Evolutionary conservation across 768 basidiomycete species (phyloP).

Genomic region (Leccinum ochraceum): DNA sequence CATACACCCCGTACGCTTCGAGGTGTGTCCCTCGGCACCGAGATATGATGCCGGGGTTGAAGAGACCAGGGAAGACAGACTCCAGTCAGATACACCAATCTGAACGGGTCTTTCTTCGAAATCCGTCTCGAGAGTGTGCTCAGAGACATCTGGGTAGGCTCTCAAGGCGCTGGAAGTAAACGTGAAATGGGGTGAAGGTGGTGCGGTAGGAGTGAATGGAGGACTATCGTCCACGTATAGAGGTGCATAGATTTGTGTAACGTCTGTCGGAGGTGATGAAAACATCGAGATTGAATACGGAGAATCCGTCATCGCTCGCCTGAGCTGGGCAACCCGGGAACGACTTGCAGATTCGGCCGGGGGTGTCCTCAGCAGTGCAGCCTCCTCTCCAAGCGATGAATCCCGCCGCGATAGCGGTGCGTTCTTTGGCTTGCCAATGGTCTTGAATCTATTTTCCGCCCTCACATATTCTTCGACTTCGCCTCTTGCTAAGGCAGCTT

Average conservation of each 20-base stretch:
- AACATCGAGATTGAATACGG: conserved; percentile 7
- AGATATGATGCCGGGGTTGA: conserved; percentile 5
- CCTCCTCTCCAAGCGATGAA: conserved; percentile 12
- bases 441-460: conserved; percentile 1
- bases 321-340: conserved; percentile 12
- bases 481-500: conserved; percentile 30
- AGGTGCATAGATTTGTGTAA: conserved; percentile 22
- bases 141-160: conserved; percentile 13
- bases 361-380: conserved; percentile 20
- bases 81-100: conserved; percentile 12
- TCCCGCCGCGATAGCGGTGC: conserved; percentile 13
- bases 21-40: conserved; percentile 15
- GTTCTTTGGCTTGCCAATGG: conserved; percentile 6
- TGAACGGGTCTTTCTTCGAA: background rate
- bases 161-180: conserved; percentile 21
- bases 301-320: conserved; percentile 11
- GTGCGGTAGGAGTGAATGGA: conserved; percentile 6
- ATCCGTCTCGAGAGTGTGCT: background rate
- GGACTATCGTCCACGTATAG: conserved; percentile 19
- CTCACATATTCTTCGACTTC: conserved; percentile 25
- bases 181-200: conserved; percentile 18
- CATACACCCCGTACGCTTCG: conserved; percentile 7
- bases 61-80: conserved; percentile 1
- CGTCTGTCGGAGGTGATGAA: conserved; percentile 29
- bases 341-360: conserved; percentile 1